Conservation (phyloP, 352 stramenopile genomes). For the Phytopythium boreale region DNA sequence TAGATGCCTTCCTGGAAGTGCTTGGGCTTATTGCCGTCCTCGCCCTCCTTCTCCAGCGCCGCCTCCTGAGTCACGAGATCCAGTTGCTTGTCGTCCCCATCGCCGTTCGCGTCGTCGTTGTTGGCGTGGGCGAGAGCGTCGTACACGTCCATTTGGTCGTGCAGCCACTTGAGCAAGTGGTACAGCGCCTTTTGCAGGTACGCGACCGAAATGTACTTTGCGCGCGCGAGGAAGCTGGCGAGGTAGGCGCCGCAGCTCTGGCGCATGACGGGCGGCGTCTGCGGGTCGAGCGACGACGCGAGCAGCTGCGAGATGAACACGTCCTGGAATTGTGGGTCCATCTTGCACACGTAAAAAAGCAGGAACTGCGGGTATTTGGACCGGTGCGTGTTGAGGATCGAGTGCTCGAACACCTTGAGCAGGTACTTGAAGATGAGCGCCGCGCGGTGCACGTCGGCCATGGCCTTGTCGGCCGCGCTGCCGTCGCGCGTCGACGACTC, state of each 20-base stretch:
- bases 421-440: slow-evolving; percentile 71
- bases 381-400: slow-evolving; percentile 86
- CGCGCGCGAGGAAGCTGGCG: slow-evolving; percentile 94
- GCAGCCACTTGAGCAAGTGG: slow-evolving; percentile 92
- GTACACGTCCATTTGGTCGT: slow-evolving; percentile 92
- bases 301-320: slow-evolving; percentile 83
- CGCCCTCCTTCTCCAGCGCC: slow-evolving; percentile 13
- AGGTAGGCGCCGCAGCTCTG: slow-evolving; percentile 95
- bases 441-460: slow-evolving; percentile 44
- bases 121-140: slow-evolving; percentile 35
- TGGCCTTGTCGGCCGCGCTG: slow-evolving; percentile 3
- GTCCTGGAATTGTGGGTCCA: slow-evolving; percentile 77
- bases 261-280: slow-evolving; percentile 84
- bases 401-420: slow-evolving; percentile 84
- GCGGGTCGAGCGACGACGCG: slow-evolving; percentile 66
- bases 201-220: slow-evolving; percentile 91
- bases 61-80: slow-evolving; percentile 16
- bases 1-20: slow-evolving; percentile 72
- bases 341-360: slow-evolving; percentile 85
- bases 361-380: slow-evolving; percentile 94
- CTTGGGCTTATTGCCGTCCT: slow-evolving; percentile 11
- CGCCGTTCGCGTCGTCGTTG: slow-evolving; percentile 16
- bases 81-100: slow-evolving; percentile 22
- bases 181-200: slow-evolving; percentile 93
- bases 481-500: slow-evolving; percentile 17